Conservation (phyloP, 2,329 filamentous ascomycete species). For the Beauveria rudraprayagi region DNA sequence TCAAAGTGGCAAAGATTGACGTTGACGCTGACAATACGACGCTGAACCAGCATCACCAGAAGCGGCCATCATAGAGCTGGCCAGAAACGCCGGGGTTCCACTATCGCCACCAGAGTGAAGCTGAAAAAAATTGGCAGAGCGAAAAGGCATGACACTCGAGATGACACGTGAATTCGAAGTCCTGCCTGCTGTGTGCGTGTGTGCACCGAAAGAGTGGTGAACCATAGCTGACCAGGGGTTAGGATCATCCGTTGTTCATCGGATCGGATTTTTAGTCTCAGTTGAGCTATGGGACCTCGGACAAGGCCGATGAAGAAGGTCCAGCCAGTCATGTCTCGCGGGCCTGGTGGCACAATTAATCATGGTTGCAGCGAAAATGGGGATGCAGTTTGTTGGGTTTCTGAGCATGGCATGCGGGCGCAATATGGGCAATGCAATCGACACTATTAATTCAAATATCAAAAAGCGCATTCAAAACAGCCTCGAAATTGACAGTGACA, state of each 20-base stretch:
- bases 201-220: background rate
- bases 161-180: background rate
- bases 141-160: background rate
- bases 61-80: slow-evolving; percentile 6
- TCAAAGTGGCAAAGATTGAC: background rate
- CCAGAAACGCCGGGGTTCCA: slow-evolving; percentile 11
- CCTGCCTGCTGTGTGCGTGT: background rate
- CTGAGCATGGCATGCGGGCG: background rate
- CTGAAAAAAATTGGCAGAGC: background rate
- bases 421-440: background rate
- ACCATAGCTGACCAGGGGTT: background rate
- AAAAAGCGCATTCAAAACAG: background rate
- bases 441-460: background rate
- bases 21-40: background rate
- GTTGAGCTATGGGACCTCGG: background rate
- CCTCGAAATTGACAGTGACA: no score
- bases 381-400: background rate
- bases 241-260: background rate
- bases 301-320: background rate
- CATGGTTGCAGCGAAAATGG: background rate
- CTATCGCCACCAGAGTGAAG: slow-evolving; percentile 8
- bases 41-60: slow-evolving; percentile 11
- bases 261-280: slow-evolving; percentile 4
- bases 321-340: background rate
- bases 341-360: background rate